Evolutionary conservation across 345 rosid genomes (phyloP), one percentile per base, ranked within the genome.

Genomic region (Lumnitzera littorea): DNA sequence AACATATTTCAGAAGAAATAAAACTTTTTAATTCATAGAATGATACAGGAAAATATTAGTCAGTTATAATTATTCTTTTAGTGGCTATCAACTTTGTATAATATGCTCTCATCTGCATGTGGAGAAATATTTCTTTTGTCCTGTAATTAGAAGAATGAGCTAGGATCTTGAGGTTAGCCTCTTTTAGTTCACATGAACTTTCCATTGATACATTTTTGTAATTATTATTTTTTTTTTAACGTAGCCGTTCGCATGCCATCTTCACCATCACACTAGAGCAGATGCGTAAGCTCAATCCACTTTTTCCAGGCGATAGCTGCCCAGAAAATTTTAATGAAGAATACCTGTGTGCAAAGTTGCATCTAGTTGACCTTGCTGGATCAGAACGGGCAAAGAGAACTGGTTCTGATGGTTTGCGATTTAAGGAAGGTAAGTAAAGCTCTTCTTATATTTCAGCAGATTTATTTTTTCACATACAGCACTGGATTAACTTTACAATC

Each of bases 211-310:
- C 41, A n/a, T 57, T 25, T 41, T 57, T 46, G 6, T 43, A n/a
- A 46, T 43, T 43, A 25, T 46, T 46, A 31, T 43, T 36, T 54
- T 10, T 54, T 17, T 43, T 25, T 62, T 62, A 36, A 20, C 71
- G 67, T 72, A 94, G 99, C 79, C 99, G 99, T 62, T 94, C 99
- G 60, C 99, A 94, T 83, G 99, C 99, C 41, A 94, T 94, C 70
- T 94, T 94, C 75, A 94, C 97, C 70, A 88, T 94, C 80, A 86
- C 95, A 23, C 70, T 94, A 70, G 96, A 94, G 92, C 96, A 90
- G 76, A 86, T 94, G 91, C 89, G 76, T 15, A 91, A 88, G 78
- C 76, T 75, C 69, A 79, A 73, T 73, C 82, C 91, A 61, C 62
- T 77, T 59, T 62, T 79, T 67, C 67, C 80, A 15, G 86, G 87